Evolutionary conservation across 345 rosid genomes (phyloP).

Genomic region (Nasturtium officinale): DNA sequence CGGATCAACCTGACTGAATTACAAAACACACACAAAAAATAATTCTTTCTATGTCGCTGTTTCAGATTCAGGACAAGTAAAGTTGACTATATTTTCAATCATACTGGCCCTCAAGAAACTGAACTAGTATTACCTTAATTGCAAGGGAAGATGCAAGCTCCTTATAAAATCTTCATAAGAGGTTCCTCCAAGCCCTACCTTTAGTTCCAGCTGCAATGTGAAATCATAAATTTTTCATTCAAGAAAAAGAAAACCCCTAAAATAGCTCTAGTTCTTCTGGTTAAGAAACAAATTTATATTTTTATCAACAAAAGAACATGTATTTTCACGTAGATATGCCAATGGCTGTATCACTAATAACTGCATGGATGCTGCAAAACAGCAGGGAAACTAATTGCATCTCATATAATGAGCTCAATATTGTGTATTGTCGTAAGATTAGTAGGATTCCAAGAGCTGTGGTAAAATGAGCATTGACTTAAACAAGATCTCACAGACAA

Average conservation of each 20-base stretch:
- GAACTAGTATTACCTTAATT: constrained; percentile 64
- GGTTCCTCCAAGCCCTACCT: constrained; percentile 88
- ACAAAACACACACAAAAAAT: constrained; percentile 18
- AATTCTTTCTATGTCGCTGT: background rate
- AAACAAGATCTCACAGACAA: constrained; percentile 9
- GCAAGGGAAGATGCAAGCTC: constrained; percentile 81
- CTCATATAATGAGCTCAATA: background rate
- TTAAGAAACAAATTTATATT: background rate
- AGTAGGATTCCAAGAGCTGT: background rate
- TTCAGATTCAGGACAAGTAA: constrained; percentile 23
- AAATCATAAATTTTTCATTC: background rate
- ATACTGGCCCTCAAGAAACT: constrained; percentile 9
- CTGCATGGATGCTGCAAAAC: background rate
- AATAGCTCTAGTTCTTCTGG: background rate
- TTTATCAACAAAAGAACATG: background rate
- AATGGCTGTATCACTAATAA: background rate
- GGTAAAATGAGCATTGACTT: background rate
- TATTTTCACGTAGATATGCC: background rate
- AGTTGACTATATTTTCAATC: constrained; percentile 12
- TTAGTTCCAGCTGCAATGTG: constrained; percentile 77
- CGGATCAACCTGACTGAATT: constrained; percentile 91
- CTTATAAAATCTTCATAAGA: constrained; percentile 90
- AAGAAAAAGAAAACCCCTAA: background rate
- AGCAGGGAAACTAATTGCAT: background rate
- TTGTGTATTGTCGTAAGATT: background rate